Evolutionary conservation across 2,329 filamentous ascomycete species (phyloP).

Genomic region (Colletotrichum sublineola): DNA sequence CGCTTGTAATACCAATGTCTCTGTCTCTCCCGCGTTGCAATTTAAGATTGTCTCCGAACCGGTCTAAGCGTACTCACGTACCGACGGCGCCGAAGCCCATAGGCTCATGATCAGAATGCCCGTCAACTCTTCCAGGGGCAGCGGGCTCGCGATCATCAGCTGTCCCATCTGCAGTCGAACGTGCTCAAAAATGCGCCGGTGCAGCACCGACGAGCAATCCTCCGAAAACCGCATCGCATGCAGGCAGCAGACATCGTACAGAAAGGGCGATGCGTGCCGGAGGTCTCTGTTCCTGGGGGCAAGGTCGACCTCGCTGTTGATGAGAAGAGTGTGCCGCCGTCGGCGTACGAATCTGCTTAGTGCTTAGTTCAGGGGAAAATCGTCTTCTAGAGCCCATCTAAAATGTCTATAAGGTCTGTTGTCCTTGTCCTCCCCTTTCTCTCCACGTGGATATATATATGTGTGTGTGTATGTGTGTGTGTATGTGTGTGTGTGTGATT

Average conservation of each 20-base stretch:
- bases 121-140: conserved; percentile 57
- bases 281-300: conserved; percentile 43
- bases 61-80: neutral
- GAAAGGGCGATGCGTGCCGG: conserved; percentile 54
- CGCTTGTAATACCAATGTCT: neutral
- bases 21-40: neutral
- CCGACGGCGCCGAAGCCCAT: conserved; percentile 36
- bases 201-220: conserved; percentile 44
- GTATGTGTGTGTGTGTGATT: neutral
- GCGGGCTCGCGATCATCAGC: conserved; percentile 54
- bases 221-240: conserved; percentile 47
- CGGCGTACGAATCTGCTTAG: conserved; percentile 31
- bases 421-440: neutral
- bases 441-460: neutral
- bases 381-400: neutral
- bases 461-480: neutral
- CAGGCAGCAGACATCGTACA: conserved; percentile 56
- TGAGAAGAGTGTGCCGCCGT: conserved; percentile 30
- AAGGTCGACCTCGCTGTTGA: conserved; percentile 37
- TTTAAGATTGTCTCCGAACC: neutral
- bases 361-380: neutral
- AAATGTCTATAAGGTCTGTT: neutral
- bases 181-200: conserved; percentile 56
- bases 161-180: conserved; percentile 55
- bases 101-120: conserved; percentile 55